Conservation (phyloP, 345 rosid genomes). For the Dipteronia sinensis region DNA sequence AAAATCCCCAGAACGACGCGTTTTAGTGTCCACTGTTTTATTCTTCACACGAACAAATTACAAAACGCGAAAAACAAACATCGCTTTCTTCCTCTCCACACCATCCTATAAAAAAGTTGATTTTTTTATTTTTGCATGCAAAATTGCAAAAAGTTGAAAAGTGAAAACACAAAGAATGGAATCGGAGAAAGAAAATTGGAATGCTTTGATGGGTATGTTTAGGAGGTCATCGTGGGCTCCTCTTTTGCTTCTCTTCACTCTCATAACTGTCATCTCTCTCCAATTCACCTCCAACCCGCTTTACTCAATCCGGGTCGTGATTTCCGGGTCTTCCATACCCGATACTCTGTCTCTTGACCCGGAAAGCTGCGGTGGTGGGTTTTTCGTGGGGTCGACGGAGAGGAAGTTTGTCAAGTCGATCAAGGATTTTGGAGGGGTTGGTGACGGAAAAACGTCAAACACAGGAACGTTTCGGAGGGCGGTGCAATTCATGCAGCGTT, state of each 20-base stretch:
- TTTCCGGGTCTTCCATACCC: slow-evolving; percentile 22
- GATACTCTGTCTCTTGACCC: slow-evolving; percentile 11
- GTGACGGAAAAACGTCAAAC: slow-evolving; percentile 77
- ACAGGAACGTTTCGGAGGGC: slow-evolving; percentile 79
- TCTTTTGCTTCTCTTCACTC: slow-evolving; percentile 52
- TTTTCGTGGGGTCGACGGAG: slow-evolving; percentile 16
- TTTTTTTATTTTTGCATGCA: background rate
- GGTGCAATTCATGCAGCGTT: slow-evolving; percentile 49
- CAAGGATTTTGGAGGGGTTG: slow-evolving; percentile 84
- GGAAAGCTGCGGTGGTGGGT: slow-evolving; percentile 35
- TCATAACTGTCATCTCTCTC: slow-evolving; percentile 50
- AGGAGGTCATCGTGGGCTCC: slow-evolving; percentile 52
- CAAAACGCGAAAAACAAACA: background rate
- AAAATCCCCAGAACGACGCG: background rate
- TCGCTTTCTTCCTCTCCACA: background rate
- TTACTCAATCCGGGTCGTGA: slow-evolving; percentile 33
- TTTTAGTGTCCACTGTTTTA: slow-evolving; percentile 5
- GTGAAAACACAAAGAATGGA: slow-evolving; percentile 40
- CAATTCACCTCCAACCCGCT: slow-evolving; percentile 58
- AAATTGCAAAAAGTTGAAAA: slow-evolving; percentile 16
- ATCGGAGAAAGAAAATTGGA: slow-evolving; percentile 35
- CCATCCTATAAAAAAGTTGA: background rate
- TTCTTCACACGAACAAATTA: background rate
- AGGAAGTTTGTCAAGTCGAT: slow-evolving; percentile 72
- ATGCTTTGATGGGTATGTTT: slow-evolving; percentile 22